These are phyloP conservation scores for Ambrosia hybrid DNA, from an alignment of 140 eudicot species.

Conservation along the genomic window DNA sequence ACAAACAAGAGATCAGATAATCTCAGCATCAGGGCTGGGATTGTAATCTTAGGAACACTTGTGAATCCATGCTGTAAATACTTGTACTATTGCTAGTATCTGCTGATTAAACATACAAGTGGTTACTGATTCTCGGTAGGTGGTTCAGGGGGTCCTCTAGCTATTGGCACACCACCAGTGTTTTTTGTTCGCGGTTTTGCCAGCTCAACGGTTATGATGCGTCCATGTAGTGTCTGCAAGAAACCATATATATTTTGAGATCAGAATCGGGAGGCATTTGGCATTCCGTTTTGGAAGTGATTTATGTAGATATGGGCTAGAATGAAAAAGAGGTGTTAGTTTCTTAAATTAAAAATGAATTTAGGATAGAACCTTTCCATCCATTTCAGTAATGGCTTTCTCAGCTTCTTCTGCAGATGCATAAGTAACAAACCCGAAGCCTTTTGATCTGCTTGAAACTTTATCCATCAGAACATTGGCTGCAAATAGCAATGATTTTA, in stretches of 20 bases:
- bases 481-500: slow-evolving; percentile 33
- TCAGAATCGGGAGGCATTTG: neutral
- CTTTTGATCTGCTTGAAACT: slow-evolving; percentile 80
- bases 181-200: slow-evolving; percentile 55
- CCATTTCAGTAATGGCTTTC: slow-evolving; percentile 76
- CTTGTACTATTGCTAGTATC: neutral
- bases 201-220: slow-evolving; percentile 66
- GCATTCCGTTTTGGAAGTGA: neutral
- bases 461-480: slow-evolving; percentile 75
- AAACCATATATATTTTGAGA: slow-evolving; percentile 1
- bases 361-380: slow-evolving; percentile 60
- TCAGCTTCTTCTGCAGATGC: slow-evolving; percentile 88
- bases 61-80: neutral
- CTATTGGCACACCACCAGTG: slow-evolving; percentile 57
- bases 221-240: slow-evolving; percentile 71
- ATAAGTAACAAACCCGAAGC: slow-evolving; percentile 86
- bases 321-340: neutral
- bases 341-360: slow-evolving; percentile 8
- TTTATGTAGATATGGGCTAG: neutral
- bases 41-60: slow-evolving; percentile 5
- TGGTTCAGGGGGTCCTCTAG: slow-evolving; percentile 77
- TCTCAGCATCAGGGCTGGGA: neutral
- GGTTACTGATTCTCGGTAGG: slow-evolving; percentile 5
- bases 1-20: neutral
- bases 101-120: neutral